Percentiles rank a stretch among this genome's conserved stretches.
phyloP scores from a whole-genome alignment of 2,329 filamentous ascomycete species.

The Epichloe scottii region DNA sequence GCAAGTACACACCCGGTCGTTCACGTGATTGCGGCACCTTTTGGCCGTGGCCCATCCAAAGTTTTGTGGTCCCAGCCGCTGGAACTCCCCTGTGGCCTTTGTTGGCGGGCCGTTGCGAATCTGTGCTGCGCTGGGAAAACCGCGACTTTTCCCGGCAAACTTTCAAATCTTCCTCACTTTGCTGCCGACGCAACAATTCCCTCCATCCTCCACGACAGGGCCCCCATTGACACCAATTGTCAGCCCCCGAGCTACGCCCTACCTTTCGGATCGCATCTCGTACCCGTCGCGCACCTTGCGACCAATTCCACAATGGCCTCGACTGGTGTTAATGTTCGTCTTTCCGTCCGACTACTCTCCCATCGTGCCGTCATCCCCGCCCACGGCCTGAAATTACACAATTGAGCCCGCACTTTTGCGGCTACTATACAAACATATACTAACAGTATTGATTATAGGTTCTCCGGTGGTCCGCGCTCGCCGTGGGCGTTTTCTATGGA shows the following conservation, averaged over 20 bases:
- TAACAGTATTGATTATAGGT: slow-evolving; percentile 49
- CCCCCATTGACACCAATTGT: slow-evolving; percentile 32
- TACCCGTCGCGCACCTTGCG: slow-evolving; percentile 30
- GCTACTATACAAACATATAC: background rate
- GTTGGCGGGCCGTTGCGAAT: slow-evolving; percentile 6
- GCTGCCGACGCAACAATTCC: slow-evolving; percentile 26
- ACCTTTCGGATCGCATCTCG: slow-evolving; percentile 22
- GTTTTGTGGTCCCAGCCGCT: background rate
- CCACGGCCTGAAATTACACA: slow-evolving; percentile 7
- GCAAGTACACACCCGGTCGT: background rate
- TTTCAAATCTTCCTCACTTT: slow-evolving; percentile 28
- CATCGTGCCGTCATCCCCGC: slow-evolving; percentile 8
- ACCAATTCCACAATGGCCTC: slow-evolving; percentile 45
- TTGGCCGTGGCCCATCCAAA: background rate
- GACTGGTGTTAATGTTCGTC: slow-evolving; percentile 56
- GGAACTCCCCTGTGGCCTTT: slow-evolving; percentile 1
- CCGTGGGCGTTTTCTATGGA: slow-evolving; percentile 86
- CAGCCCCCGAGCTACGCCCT: slow-evolving; percentile 22
- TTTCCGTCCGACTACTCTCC: slow-evolving; percentile 13
- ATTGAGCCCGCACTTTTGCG: background rate
- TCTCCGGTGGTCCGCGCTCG: slow-evolving; percentile 90
- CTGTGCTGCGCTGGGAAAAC: slow-evolving; percentile 23
- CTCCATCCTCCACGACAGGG: slow-evolving; percentile 27
- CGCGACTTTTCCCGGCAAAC: slow-evolving; percentile 35
- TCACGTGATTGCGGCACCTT: background rate